These are phyloP conservation scores for Raddia guianensis DNA, from an alignment of 176 grass and related monocot species.

Conservation along the genomic window DNA sequence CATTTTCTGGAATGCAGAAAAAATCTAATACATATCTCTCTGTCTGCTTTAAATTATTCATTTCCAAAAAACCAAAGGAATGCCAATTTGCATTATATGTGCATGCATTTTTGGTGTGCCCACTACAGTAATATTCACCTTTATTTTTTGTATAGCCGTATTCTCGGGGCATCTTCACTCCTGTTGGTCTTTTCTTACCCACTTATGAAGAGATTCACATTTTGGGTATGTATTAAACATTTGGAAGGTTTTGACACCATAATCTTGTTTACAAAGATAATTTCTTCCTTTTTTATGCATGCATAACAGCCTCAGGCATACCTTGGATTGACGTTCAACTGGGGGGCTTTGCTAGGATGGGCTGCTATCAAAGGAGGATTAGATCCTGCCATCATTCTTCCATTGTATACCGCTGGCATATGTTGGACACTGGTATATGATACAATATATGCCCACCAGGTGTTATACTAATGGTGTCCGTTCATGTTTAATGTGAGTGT, in stretches of 20 bases:
- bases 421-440: conserved; percentile 96
- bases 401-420: conserved; percentile 77
- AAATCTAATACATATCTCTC: not conserved
- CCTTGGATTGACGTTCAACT: conserved; percentile 91
- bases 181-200: conserved; percentile 88
- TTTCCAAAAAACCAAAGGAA: not conserved
- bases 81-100: conserved; percentile 10
- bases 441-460: conserved; percentile 98
- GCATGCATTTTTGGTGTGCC: not conserved
- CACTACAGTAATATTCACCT: not conserved
- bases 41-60: not conserved
- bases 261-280: not conserved
- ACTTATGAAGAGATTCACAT: conserved; percentile 90
- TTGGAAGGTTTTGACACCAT: not conserved
- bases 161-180: conserved; percentile 82
- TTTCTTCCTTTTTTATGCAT: conserved; percentile 17
- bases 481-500: conserved; percentile 21
- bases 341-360: conserved; percentile 93
- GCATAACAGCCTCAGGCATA: conserved; percentile 80
- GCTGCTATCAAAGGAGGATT: conserved; percentile 78
- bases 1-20: not conserved
- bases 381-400: conserved; percentile 66
- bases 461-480: conserved; percentile 8
- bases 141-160: conserved; percentile 53
- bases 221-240: conserved; percentile 58